phyloP scores from a whole-genome alignment of 164 flowering plant species.

The Cinnamomum chago region DNA sequence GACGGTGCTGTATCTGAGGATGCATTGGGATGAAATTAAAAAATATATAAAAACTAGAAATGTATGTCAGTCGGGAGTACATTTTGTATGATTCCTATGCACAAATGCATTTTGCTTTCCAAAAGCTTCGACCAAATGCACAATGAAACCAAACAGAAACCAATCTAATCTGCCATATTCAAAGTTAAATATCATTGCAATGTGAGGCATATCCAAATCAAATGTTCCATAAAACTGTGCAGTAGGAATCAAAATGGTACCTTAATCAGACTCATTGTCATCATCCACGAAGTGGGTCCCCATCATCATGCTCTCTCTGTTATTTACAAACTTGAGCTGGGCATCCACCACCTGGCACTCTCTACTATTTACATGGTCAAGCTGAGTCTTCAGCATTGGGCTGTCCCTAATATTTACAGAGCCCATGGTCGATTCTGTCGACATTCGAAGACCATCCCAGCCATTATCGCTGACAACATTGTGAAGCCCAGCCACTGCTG shows the following conservation, averaged over 20 bases:
- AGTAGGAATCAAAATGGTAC: constrained; percentile 19
- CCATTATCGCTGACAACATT: constrained; percentile 29
- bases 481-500: constrained; percentile 21
- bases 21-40: too few species aligned
- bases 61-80: too few species aligned
- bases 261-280: constrained; percentile 37
- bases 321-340: constrained; percentile 50
- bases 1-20: too few species aligned
- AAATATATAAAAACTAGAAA: too few species aligned
- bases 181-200: background rate
- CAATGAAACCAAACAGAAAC: background rate
- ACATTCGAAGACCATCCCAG: constrained; percentile 24
- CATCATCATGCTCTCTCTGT: constrained; percentile 33
- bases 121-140: too few species aligned
- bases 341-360: constrained; percentile 34
- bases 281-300: constrained; percentile 41
- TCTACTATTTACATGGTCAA: constrained; percentile 49
- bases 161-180: background rate
- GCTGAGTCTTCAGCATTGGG: constrained; percentile 28
- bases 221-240: background rate
- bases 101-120: background rate
- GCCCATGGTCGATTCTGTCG: constrained; percentile 30
- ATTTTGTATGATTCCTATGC: too few species aligned
- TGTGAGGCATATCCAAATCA: background rate
- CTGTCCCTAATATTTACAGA: constrained; percentile 42